phyloP scores from a whole-genome alignment of 257 asterid genomes.

The Jacaranda copaia region DNA sequence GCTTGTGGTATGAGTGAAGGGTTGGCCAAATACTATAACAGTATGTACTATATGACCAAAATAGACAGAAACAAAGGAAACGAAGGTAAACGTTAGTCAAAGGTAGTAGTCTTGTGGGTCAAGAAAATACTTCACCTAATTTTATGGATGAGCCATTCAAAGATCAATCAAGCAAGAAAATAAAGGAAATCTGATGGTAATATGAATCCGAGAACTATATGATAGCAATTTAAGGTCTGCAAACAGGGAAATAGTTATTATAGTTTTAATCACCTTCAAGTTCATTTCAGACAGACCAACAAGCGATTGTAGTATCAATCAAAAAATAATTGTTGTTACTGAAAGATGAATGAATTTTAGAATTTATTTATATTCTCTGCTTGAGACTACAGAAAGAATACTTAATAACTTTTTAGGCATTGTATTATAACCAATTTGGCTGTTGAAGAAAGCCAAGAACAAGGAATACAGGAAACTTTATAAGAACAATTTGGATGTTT shows the following conservation, averaged over 20 bases:
- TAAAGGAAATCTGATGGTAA: not conserved
- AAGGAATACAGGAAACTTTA: no score
- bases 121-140: not conserved
- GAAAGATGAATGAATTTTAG: no score
- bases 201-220: not conserved
- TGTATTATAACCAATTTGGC: no score
- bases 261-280: constrained; percentile 16
- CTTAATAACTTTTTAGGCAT: no score
- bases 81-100: not conserved
- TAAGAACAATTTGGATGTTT: no score
- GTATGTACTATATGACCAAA: not conserved
- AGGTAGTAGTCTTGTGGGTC: constrained; percentile 20
- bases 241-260: not conserved
- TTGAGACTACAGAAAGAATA: no score
- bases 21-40: not conserved
- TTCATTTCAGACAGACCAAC: not conserved
- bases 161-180: not conserved
- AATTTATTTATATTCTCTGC: no score
- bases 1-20: constrained; percentile 24
- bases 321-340: no score
- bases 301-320: no score
- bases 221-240: no score
- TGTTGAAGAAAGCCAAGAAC: no score
- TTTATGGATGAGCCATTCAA: not conserved
- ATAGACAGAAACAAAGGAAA: not conserved